These are phyloP conservation scores for Lizonia empirigonia DNA, from an alignment of 2,329 filamentous ascomycete genomes.

Conservation along the genomic window DNA sequence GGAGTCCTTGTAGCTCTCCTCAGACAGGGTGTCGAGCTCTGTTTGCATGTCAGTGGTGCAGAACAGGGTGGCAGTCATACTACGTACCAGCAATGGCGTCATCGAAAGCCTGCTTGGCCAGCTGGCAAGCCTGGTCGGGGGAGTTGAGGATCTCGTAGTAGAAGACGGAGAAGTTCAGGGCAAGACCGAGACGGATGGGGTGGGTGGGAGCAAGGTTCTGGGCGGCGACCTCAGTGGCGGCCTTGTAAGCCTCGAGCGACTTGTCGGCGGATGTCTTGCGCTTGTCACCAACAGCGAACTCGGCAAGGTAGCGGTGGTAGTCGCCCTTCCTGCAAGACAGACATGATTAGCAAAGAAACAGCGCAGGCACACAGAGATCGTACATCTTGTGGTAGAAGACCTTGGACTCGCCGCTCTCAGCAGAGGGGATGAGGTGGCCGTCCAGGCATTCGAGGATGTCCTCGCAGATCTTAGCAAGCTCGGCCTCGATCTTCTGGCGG, in stretches of 20 bases:
- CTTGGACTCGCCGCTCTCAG: constrained; percentile 96
- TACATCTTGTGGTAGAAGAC: constrained; percentile 99
- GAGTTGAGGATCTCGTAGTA: constrained; percentile 99
- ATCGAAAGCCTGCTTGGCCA: constrained; percentile 94
- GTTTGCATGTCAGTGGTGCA: constrained; percentile 29
- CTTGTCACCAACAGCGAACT: constrained; percentile 93
- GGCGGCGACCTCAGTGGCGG: constrained; percentile 85
- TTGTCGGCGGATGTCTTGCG: constrained; percentile 93
- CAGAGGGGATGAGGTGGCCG: constrained; percentile 90
- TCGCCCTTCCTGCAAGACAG: constrained; percentile 83
- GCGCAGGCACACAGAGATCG: constrained; percentile 7
- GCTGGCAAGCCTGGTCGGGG: constrained; percentile 95
- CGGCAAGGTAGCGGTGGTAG: constrained; percentile 98
- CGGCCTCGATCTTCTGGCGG: constrained; percentile 96
- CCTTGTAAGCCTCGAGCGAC: constrained; percentile 97
- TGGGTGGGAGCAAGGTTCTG: constrained; percentile 90
- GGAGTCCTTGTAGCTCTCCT: constrained; percentile 99
- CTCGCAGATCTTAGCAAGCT: constrained; percentile 97
- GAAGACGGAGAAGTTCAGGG: constrained; percentile 97
- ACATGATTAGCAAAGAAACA: constrained; percentile 26
- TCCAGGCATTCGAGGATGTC: constrained; percentile 96
- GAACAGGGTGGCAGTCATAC: not conserved
- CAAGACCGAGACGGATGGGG: constrained; percentile 89
- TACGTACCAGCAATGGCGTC: constrained; percentile 85
- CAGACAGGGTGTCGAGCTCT: constrained; percentile 95